Base-by-base conservation (phyloP, 192 early-diverging fungal species). In the Coemansia sp. region DNA sequence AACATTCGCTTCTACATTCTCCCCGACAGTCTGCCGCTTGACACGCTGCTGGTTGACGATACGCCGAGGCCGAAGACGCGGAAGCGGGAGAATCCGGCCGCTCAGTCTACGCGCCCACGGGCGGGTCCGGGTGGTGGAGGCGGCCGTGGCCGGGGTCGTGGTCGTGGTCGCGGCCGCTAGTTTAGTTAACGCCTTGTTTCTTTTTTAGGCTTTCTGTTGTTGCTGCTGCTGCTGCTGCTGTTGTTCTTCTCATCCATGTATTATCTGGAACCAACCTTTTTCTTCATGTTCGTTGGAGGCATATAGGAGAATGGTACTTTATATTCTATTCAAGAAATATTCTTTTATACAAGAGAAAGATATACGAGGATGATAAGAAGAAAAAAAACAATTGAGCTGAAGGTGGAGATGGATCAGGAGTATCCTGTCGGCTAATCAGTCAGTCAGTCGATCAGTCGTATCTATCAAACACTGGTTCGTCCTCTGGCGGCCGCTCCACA, bases 1-100 rank as follows among this genome's bases (percentile, higher is more conserved):
- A 98, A 91, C 68, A 91, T 99, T 61, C 86, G 93, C 65, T 97
- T 98, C 78, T 94, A 92, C 58, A 98, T 99, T 63, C 77, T 99
- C 69, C 98, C 98, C 43, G 96, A 98, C 66, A 92, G 90, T 42
- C 68, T 99, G 70, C 95, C 95, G 46, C 85, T 99, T 19, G 98
- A 99, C 67, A 98, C 96, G 41, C 85, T 98, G 67, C 81, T 99
- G 67, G 89, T 99, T 49, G 96, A 99, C 72, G 98, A 98, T 68
- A 84, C 93, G 63, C 94, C 93, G 59, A 98, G 96, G 79, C 83
- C 88, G 72, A 98, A 97, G 84, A 87, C 88, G n/a, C 95, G 93
- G 78, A 94, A 91, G 85, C 89, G 86, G 70, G 89, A 92, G 56
- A 62, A 77, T 67, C 60, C 64, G 40, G 78, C 63, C 4, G 41